Evolutionary conservation across 805 yeast genomes (phyloP), one percentile per base, ranked within the genome.

Genomic region (Candida namnaoensis): DNA sequence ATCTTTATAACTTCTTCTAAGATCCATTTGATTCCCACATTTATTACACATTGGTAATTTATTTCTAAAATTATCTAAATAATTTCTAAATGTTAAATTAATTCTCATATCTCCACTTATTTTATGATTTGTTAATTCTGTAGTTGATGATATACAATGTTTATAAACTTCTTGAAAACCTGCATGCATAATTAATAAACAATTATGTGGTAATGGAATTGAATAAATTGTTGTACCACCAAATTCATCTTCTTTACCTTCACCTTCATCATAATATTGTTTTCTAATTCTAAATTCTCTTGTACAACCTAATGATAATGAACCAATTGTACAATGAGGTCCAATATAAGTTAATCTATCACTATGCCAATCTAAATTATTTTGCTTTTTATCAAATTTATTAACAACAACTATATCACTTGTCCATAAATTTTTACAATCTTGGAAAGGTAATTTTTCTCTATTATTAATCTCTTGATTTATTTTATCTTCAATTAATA

Each of bases 101-200:
- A 80, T 71, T 40, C 95, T 60, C 5, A 65, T 45, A 1, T 69
- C 48, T 0, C 80, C 82, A 1, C 79, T 54, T 0, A 70, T 57
- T 0, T 72, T 69, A 47, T 81, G 81, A 0, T 61, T 47, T 14
- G 67, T 62, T 3, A 77, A 57, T 7, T 61, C 61, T 6, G 59
- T 54, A 35, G 69, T 58, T 1, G 78, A 65, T 5, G 74, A 74
- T 0, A 85, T 76, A 44, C 78, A 65, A 52, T 86, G 95, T 51
- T 78, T 82, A 54, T 62, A 85, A 39, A 74, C 76, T 47, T 85
- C 95, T 54, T 85, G 95, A 46, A 85, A 79, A 1, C 87, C 88
- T 1, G 87, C 82, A 44, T 80, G 78, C 95, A 85, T 84, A 3
- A 85, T 59, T 3, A 84, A 51, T 34, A 85, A 56, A 8, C 85